These are phyloP conservation scores for Canavalia ensiformis DNA, from an alignment of 306 rosid genomes.

Conservation along the genomic window DNA sequence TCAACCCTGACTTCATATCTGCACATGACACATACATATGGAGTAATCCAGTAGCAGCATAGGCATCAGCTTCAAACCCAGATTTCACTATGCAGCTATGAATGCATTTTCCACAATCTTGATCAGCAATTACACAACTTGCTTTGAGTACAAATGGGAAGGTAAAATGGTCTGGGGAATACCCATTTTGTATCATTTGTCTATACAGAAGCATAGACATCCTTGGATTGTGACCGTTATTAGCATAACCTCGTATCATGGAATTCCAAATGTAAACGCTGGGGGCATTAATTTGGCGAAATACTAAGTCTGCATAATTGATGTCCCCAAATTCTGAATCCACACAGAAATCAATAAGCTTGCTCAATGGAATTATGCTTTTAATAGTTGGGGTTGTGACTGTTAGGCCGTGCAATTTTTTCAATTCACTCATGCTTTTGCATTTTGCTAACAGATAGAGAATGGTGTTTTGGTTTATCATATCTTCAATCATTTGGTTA, in stretches of 20 bases:
- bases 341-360: constrained; percentile 70
- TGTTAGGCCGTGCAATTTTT: constrained; percentile 62
- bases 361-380: constrained; percentile 67
- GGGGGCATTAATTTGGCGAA: constrained; percentile 60
- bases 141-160: constrained; percentile 82
- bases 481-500: constrained; percentile 39
- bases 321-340: constrained; percentile 65
- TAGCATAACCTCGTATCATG: constrained; percentile 72
- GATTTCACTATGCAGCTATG: constrained; percentile 66
- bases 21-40: constrained; percentile 64
- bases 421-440: constrained; percentile 63
- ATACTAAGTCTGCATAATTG: constrained; percentile 61
- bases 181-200: constrained; percentile 66
- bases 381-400: constrained; percentile 60
- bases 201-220: constrained; percentile 60
- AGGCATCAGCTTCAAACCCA: constrained; percentile 67
- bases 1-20: constrained; percentile 54
- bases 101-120: constrained; percentile 60
- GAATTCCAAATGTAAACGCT: constrained; percentile 82
- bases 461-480: constrained; percentile 57
- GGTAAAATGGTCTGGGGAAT: constrained; percentile 74
- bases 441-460: constrained; percentile 63
- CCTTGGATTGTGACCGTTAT: constrained; percentile 56
- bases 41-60: constrained; percentile 69
- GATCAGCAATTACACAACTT: constrained; percentile 50